Evolutionary conservation across 441 rosid genomes (phyloP), one percentile per base, ranked within the genome.

Genomic region (Corymbia calophylla): DNA sequence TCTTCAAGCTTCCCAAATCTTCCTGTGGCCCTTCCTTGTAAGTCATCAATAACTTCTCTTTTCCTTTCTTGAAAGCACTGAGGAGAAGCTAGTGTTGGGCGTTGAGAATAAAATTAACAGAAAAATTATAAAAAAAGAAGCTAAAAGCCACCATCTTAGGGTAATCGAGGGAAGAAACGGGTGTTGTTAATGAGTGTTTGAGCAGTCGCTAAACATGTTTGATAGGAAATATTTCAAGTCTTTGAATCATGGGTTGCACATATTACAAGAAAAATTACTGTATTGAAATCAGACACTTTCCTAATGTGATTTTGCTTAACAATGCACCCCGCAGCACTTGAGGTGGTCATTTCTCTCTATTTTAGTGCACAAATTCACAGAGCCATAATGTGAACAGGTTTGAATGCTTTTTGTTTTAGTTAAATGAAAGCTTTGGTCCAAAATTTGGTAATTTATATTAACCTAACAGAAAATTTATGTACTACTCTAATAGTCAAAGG

Each of bases 371-470:
- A 23, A 16, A 54, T 54, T 17, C 19, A 21, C 7, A 14, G 5
- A 14, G 53, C 16, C 15, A 51, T 12, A 51, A 51, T 15, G 10
- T 7, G 35, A 64, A 64, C 1, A 0, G 2, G 35, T 32, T n/a
- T 0, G n/a, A 15, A 2, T 7, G 35, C 39, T 29, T 17, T 18
- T 31, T n/a, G n/a, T 17, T 18, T 17, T 31, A 4, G 47, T 17
- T 32, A 4, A 4, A 32, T 32, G 23, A 70, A 32, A 9, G 73
- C 2, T 6, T 19, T 3, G 0, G 2, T 35, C 4, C 0, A 39
- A 32, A 70, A 32, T 19, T 2, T 5, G 8, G 48, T 7, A 70
- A 70, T 35, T 32, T 32, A 1, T 32, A 66, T 5, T 5, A 0
- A 66, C 7, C 35, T 8, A 18, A 31, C 2, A 8, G 0, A 8